These are phyloP conservation scores for Calocybe cyanea DNA, from an alignment of 768 basidiomycete species.

Conservation along the genomic window DNA sequence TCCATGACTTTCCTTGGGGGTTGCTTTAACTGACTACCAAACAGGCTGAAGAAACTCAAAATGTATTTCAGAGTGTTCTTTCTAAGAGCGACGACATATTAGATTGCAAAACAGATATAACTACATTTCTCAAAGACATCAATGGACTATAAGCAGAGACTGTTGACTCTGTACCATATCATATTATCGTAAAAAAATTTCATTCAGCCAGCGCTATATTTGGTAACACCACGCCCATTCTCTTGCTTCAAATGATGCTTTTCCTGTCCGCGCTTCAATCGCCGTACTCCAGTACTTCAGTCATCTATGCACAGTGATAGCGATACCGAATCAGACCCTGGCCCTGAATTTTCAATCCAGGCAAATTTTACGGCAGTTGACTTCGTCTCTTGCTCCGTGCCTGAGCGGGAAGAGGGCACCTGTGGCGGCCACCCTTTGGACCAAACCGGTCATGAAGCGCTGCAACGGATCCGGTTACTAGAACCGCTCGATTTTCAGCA, in stretches of 20 bases:
- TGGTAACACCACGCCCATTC: too few relatives aligned
- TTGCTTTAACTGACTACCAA: conserved; percentile 4
- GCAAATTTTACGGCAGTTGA: too few relatives aligned
- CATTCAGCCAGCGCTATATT: too few relatives aligned
- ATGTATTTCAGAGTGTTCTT: conserved; percentile 59
- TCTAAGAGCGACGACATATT: conserved; percentile 50
- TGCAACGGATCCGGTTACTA: conserved; percentile 12
- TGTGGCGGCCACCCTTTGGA: conserved; percentile 3
- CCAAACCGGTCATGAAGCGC: conserved; percentile 6
- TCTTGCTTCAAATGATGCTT: not conserved
- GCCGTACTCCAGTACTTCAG: not conserved
- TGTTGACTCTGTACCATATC: too few relatives aligned
- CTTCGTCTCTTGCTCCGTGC: too few relatives aligned
- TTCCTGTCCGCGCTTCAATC: not conserved
- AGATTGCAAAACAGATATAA: conserved; percentile 52
- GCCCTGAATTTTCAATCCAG: conserved; percentile 26
- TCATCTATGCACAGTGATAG: conserved; percentile 25
- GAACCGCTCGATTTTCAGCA: conserved; percentile 10
- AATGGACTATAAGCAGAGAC: conserved; percentile 38
- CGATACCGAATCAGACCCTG: conserved; percentile 57
- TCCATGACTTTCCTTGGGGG: conserved; percentile 6
- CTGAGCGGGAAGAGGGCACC: too few relatives aligned
- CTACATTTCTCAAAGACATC: conserved; percentile 55
- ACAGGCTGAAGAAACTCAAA: conserved; percentile 56
- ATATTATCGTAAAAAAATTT: too few relatives aligned